These are phyloP conservation scores for Parathielavia appendiculata DNA, from an alignment of 495 filamentous ascomycete genomes.

Conservation along the genomic window DNA sequence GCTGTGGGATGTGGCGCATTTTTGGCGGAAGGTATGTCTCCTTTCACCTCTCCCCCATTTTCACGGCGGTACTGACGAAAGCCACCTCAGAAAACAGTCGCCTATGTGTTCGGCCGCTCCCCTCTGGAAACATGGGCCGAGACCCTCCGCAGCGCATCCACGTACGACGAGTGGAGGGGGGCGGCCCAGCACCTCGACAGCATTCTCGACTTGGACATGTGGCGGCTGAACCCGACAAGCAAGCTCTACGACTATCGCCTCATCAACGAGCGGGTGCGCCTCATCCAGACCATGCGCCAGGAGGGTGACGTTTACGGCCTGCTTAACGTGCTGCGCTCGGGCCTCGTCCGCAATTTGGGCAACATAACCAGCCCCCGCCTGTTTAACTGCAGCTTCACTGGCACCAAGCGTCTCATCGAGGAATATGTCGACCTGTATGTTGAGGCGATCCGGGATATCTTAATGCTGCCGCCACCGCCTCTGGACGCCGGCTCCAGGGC, in stretches of 20 bases:
- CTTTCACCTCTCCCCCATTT: not conserved
- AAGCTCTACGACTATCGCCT: conserved; percentile 85
- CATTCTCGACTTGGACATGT: conserved; percentile 70
- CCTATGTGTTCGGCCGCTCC: conserved; percentile 52
- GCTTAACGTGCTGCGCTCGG: conserved; percentile 74
- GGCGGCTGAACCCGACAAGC: conserved; percentile 76
- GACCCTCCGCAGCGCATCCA: conserved; percentile 55
- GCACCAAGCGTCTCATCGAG: conserved; percentile 85
- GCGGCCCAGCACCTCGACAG: conserved; percentile 75
- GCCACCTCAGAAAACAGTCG: conserved; percentile 13
- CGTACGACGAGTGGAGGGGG: conserved; percentile 80
- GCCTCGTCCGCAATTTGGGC: conserved; percentile 83
- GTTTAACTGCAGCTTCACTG: conserved; percentile 79
- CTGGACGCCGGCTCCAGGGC: conserved; percentile 1
- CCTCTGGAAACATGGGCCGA: conserved; percentile 52
- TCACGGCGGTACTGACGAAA: not conserved
- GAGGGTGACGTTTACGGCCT: conserved; percentile 68
- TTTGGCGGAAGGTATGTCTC: not conserved
- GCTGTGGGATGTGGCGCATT: not conserved
- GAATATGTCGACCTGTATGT: conserved; percentile 85
- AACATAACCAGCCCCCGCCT: conserved; percentile 83
- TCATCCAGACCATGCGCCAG: conserved; percentile 68
- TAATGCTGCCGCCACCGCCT: conserved; percentile 57
- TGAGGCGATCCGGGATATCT: conserved; percentile 71
- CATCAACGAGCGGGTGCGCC: conserved; percentile 69